Evolutionary conservation across 2,329 filamentous ascomycete species (phyloP).

Genomic region (Epichloe bromicola): DNA sequence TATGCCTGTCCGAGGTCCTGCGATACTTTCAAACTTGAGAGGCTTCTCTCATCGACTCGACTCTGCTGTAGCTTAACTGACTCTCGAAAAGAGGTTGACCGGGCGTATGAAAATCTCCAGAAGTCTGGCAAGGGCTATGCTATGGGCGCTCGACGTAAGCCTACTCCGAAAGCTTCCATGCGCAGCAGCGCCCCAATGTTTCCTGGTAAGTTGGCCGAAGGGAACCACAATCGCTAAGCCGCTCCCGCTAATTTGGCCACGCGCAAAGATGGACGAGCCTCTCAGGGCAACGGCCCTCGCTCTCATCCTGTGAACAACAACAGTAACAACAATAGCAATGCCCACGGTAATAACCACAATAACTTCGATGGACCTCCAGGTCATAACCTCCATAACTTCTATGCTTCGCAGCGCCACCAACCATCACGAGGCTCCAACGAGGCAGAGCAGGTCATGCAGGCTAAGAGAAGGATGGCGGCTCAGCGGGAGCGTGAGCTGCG

Average conservation of each 20-base stretch:
- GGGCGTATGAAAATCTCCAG: slow-evolving; percentile 85
- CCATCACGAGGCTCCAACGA: slow-evolving; percentile 72
- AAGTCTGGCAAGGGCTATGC: slow-evolving; percentile 93
- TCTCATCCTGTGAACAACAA: slow-evolving; percentile 78
- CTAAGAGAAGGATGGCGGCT: slow-evolving; percentile 97
- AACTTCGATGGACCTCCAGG: slow-evolving; percentile 62
- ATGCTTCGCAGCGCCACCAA: slow-evolving; percentile 86
- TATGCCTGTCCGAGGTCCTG: not conserved
- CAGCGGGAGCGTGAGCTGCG: slow-evolving; percentile 97
- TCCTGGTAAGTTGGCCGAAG: slow-evolving; percentile 1
- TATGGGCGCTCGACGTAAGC: slow-evolving; percentile 61
- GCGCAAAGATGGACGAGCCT: slow-evolving; percentile 55
- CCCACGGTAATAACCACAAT: not conserved
- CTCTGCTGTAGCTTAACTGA: not conserved
- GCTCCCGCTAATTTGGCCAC: slow-evolving; percentile 11
- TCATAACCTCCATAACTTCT: slow-evolving; percentile 79
- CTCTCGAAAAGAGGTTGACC: slow-evolving; percentile 68
- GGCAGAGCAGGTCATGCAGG: slow-evolving; percentile 97
- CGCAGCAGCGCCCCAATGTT: slow-evolving; percentile 6
- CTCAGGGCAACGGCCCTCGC: slow-evolving; percentile 50
- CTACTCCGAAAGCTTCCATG: slow-evolving; percentile 6
- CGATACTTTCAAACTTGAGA: not conserved
- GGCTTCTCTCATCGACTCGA: not conserved
- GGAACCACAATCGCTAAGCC: slow-evolving; percentile 1
- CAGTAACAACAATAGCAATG: slow-evolving; percentile 56